Base-by-base conservation (phyloP, 768 basidiomycete species). In the Russula foetens region DNA sequence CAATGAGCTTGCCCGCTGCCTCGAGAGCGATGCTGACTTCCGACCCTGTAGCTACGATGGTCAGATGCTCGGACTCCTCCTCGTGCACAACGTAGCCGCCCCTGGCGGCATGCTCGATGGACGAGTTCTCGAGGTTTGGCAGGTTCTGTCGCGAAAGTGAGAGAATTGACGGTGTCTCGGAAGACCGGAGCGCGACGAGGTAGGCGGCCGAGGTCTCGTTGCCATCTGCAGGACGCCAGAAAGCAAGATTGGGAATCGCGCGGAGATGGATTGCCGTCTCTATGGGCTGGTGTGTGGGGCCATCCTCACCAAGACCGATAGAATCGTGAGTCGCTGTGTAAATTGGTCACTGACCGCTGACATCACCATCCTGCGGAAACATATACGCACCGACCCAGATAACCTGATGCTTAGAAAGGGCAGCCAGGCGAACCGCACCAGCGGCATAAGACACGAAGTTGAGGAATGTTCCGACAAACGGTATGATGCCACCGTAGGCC, bases 181-280 rank as follows among this genome's bases (percentile, higher is more conserved):
- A 81, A 63, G 90, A 85, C 65, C 81, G 78, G 67, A 98, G 73
- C 48, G 93, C 88, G 59, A 86, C 83, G 62, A 83, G 72, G 79
- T 97, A 97, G 19, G 94, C 82, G 23, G 94, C 94, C 23, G 91
- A 93, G n/a, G 92, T 94, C 79, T 98, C 95, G 72, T 97, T 96
- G 35, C 95, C 94, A 71, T 97, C 93, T 28, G 93, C 92, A 6
- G 91, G 91, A 62, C 91, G 86, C 88, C 88, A 90, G 80, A 97
- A 92, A 63, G 90, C 88, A 53, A 91, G 75, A 77, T 98, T 96
- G 67, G 95, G 95, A 47, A 84, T 84, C 14, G 95, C 88, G 66
- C 95, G 90, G 72, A 97, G 78, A 73, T 87, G 89, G 46, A 83
- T 84, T 61, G 82, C 88, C 31, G 91, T 92, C 76, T 97, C 94